Evolutionary conservation across 345 rosid species (phyloP), one percentile per base, ranked within the genome.

Genomic region (Passiflora organensis): DNA sequence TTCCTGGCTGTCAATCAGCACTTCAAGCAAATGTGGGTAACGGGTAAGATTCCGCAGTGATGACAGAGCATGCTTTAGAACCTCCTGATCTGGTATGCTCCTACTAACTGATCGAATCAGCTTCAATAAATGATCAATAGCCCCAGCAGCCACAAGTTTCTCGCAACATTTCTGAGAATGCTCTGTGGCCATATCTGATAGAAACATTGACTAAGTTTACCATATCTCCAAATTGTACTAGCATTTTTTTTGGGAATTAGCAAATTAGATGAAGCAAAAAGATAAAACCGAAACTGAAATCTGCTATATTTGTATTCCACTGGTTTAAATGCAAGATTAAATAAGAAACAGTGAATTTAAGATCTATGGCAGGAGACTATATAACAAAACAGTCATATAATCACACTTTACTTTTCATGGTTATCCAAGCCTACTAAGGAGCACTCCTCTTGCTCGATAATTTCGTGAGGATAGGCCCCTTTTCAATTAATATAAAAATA

Each of bases 71-170:
- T 84, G 89, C 76, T 80, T 91, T 57, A 84, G 66, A 52, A 91
- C 82, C 76, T 86, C 78, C 64, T 84, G 98, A 61, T 91, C 95
- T 43, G 96, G 98, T 39, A 91, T 77, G 76, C 98, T 91, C 71
- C 85, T 79, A 51, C 79, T 88, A 74, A 82, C 81, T 10, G 88
- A 76, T 34, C 81, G 73, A 32, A 91, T 88, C 49, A 76, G 71
- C 60, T 81, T 77, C 62, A 91, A 68, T 45, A 91, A 61, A 45
- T 73, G 80, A 37, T 68, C 70, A 50, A 84, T 74, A 54, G 98
- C 95, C 39, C 98, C 98, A 1, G 90, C 96, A 52, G 76, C 90
- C 53, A 86, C 93, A 34, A 91, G 90, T 59, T 88, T 77, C 73
- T 84, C 94, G 22, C 96, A 88, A 61, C 95, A 88, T 76, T 56